Percentiles rank a stretch among this genome's conserved stretches.
Evolutionary conservation across 2,329 filamentous ascomycete genomes (phyloP).

Genomic region (Trichoderma atrobrunneum): DNA sequence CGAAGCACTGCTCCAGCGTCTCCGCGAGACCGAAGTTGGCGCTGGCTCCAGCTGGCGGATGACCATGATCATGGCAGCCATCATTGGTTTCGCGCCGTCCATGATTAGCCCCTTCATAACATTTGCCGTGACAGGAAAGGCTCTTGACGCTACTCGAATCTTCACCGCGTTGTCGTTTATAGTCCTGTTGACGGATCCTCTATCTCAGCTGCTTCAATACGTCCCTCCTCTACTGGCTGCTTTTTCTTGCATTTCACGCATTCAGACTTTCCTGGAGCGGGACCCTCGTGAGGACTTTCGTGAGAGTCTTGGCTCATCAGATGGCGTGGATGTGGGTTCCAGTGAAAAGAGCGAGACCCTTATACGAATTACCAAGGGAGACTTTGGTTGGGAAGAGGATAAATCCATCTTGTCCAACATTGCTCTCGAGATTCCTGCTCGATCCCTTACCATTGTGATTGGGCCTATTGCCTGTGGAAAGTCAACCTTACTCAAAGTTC

Average conservation of each 20-base stretch:
- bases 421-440: conserved; percentile 20
- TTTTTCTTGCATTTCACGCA: conserved; percentile 33
- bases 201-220: conserved; percentile 33
- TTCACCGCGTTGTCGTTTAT: conserved; percentile 38
- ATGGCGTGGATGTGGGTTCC: neutral
- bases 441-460: conserved; percentile 33
- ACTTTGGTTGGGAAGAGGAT: conserved; percentile 29
- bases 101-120: conserved; percentile 36
- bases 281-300: conserved; percentile 28
- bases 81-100: conserved; percentile 34
- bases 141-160: conserved; percentile 29
- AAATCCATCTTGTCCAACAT: conserved; percentile 24
- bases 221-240: conserved; percentile 33
- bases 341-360: neutral
- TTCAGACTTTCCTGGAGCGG: conserved; percentile 38
- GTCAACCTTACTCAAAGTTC: conserved; percentile 35
- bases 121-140: conserved; percentile 30
- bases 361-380: conserved; percentile 20
- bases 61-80: conserved; percentile 24
- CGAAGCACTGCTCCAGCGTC: conserved; percentile 29
- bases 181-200: conserved; percentile 33
- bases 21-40: conserved; percentile 31
- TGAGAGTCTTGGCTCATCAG: neutral
- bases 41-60: conserved; percentile 30
- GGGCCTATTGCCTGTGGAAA: conserved; percentile 40